Base-by-base conservation (phyloP, 768 basidiomycete species). In the Hemileccinum impolitum region DNA sequence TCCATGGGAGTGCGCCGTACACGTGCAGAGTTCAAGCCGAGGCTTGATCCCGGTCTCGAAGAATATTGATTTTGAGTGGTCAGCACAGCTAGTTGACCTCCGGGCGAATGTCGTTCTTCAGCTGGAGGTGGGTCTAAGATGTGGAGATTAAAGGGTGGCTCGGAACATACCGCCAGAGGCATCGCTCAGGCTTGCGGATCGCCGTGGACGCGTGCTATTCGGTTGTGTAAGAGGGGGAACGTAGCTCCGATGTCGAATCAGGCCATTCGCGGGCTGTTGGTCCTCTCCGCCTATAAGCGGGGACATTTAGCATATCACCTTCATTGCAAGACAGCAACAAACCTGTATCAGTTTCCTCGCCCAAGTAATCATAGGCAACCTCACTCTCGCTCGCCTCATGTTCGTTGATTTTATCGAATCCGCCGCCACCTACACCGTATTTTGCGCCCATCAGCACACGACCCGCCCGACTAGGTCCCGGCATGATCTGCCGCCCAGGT, bases 121-220 rank as follows among this genome's bases (percentile, higher is more conserved):
- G 60, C 68, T 60, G 45, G 44, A 49, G 35, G 45, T 53, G 42
- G 50, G 54, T 44, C 31, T 54, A 52, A 52, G 47, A 58, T 56
- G 45, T 58, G 67, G 39, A 67, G 64, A n/a, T 56, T 53, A 36
- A 62, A 62, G 45, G 48, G 54, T 54, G 42, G 6, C 17, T 42
- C n/a, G 41, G 47, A 67, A 72, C 53, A 36, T 52, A 58, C 58
- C 57, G 26, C 53, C 54, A 48, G 60, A 60, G 25, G 82, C 80
- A 61, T 89, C 85, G 58, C 85, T 89, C 43, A 90, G 70, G 63
- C 87, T 88, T 14, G 85, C 84, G n/a, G 87, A 89, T 47, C 87
- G 76, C 48, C 87, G 73, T 42, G 84, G 79, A 32, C 86, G 79
- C n/a, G 73, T 72, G 50, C 57, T 70, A 11, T 72, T 70, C 26